Evolutionary conservation across 2,329 filamentous ascomycete species (phyloP), one percentile per base, ranked within the genome.

Genomic region (Paradendryphiella salina): DNA sequence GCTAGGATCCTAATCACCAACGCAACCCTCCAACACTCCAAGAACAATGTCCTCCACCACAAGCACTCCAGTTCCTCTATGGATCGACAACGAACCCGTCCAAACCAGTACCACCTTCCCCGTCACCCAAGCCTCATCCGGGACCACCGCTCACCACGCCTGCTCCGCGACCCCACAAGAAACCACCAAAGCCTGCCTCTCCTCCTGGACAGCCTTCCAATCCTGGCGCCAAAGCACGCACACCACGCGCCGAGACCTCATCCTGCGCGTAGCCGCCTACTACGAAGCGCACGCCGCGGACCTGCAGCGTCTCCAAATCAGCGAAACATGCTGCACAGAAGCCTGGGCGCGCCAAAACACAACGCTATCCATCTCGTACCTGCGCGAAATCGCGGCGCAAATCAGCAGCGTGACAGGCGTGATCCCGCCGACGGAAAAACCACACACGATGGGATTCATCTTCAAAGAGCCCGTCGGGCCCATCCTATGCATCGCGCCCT

Each of bases 181-280:
- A 61, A 80, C 82, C 34, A 73, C 74, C 3, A 76, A 81, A 54
- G 85, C 85, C 17, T 73, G 79, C 14, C 73, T 75, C 13, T 79
- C 84, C 5, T 87, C 88, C 1, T 76, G 83, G 10, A 75, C 76
- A 6, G 88, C 89, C 5, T 85, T 89, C 70, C 80, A 79, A 40
- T 74, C 79, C 53, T 94, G 89, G 89, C 79, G 80, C 49, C 80
- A 79, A 52, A 82, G 81, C 1, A 82, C 82, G n/a, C 81, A 85
- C 1, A 65, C 76, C 15, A 65, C 79, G 26, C 85, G 88, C 18
- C 84, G 88, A 14, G 81, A 86, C 52, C 82, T 94, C 50, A 77
- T 94, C 44, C 75, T 86, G 44, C 84, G 82, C 67, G 85, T 86
- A 0, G 85, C 85, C 3, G 82, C 84, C 10, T 69, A 90, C 43